These are phyloP conservation scores for Mrakia gelida DNA, from an alignment of 768 basidiomycete species.

Conservation along the genomic window DNA sequence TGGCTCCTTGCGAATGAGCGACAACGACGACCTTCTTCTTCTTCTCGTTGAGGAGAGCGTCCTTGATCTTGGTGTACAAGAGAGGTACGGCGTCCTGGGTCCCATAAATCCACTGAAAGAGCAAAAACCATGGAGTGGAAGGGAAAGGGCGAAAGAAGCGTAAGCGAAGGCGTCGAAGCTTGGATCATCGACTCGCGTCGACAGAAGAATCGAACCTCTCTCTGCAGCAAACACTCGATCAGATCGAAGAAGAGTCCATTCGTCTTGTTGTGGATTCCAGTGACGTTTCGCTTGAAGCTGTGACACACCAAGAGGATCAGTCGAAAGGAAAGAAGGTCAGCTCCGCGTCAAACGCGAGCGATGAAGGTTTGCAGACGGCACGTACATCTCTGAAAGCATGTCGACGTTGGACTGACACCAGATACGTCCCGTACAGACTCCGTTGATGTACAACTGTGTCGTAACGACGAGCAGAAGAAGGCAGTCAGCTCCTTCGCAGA, in stretches of 20 bases:
- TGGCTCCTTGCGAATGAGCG: slow-evolving; percentile 39
- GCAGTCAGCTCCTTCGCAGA: no score
- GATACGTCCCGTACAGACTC: slow-evolving; percentile 9
- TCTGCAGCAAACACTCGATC: slow-evolving; percentile 39
- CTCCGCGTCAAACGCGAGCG: not conserved
- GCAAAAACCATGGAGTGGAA: no score
- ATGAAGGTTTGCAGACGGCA: no score
- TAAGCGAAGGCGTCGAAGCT: slow-evolving; percentile 17
- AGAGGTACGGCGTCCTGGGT: not conserved
- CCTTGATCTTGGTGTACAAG: slow-evolving; percentile 24
- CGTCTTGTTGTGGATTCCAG: slow-evolving; percentile 38
- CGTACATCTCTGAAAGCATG: slow-evolving; percentile 2
- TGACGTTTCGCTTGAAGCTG: slow-evolving; percentile 36
- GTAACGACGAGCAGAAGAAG: no score
- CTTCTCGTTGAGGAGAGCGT: slow-evolving; percentile 31
- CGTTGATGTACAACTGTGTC: not conserved
- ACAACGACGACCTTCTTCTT: slow-evolving; percentile 39
- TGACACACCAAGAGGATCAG: not conserved
- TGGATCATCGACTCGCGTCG: no score
- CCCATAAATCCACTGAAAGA: not conserved
- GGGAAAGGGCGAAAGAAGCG: not conserved
- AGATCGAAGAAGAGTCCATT: slow-evolving; percentile 39
- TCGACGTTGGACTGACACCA: not conserved
- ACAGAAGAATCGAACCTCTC: slow-evolving; percentile 33
- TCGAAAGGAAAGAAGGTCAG: not conserved